Evolutionary conservation across 148 eudicot genomes (phyloP).

Genomic region (Amaranthus palmeri): DNA sequence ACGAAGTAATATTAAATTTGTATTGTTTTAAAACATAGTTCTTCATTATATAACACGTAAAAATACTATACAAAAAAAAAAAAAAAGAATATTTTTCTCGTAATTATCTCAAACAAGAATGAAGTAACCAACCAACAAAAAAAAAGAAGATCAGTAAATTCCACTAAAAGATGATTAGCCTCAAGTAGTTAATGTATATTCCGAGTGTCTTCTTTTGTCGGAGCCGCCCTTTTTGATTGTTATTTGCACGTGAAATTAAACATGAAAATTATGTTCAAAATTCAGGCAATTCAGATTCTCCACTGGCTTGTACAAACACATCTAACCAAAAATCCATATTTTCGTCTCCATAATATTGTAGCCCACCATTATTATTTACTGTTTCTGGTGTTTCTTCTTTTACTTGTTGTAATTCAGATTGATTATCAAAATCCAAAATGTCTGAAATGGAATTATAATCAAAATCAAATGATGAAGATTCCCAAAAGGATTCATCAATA

Average conservation of each 20-base stretch:
- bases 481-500: constrained; percentile 65
- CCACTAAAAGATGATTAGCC: not conserved
- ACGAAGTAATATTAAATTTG: too few species aligned
- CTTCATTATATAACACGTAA: too few species aligned
- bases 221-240: not conserved
- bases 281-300: constrained; percentile 39
- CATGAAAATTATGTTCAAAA: constrained; percentile 22
- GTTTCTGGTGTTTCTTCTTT: not conserved
- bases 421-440: not conserved
- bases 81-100: not conserved
- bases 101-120: not conserved
- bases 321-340: constrained; percentile 47
- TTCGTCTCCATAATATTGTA: not conserved
- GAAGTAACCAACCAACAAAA: not conserved
- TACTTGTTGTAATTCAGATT: not conserved
- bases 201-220: not conserved
- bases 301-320: constrained; percentile 36
- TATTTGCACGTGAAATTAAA: constrained; percentile 3
- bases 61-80: too few species aligned
- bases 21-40: too few species aligned
- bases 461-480: not conserved
- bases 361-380: not conserved
- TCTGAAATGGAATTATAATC: not conserved
- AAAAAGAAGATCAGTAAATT: not conserved
- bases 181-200: too few species aligned